Base-by-base conservation (phyloP, 2,329 filamentous ascomycete species). In the Helotiales sp. region DNA sequence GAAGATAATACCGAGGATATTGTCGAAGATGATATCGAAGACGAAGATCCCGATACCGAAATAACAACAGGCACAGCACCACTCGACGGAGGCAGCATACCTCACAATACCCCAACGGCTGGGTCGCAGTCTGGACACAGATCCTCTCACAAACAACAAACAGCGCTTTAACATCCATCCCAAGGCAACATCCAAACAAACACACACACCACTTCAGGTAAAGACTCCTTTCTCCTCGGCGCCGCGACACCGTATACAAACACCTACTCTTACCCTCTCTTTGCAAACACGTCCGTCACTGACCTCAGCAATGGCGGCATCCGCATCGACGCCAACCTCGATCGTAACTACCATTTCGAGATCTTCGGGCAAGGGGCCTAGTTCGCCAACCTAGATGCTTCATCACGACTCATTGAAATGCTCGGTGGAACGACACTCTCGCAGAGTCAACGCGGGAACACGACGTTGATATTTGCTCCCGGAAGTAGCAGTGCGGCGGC, bases 371-470 rank as follows among this genome's bases (percentile, higher is more conserved):
- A 77, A 11, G 76, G 82, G 1, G 80, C 85, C n/a, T 86, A 83
- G 0, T 89, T 89, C 70, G 73, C 78, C 28, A 64, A 76, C 4
- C 49, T 78, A 61, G 61, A 73, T 40, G 43, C 74, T 60, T 32
- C 68, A 6, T 45, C 54, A 43, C 70, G 69, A n/a, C 55, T 72
- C 6, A 67, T 68, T 1, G 13, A 54, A 8, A 54, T 69, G 2
- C 75, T 80, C 61, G 62, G 71, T 24, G 82, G 80, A 3, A 76
- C 81, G 0, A 72, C 74, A 4, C 72, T 86, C 8, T 75, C 73
- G 1, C 89, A 87, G 1, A 81, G 74, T 54, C 85, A 88, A 68
- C 84, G 85, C 45, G 87, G 87, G 34, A 84, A 80, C 6, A 88
- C 87, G 5, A 78, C 74, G n/a, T 89, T 87, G 75, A 78, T 81